Evolutionary conservation across 1,139 yeast species (phyloP).

Genomic region (Geotrichum reessii): DNA sequence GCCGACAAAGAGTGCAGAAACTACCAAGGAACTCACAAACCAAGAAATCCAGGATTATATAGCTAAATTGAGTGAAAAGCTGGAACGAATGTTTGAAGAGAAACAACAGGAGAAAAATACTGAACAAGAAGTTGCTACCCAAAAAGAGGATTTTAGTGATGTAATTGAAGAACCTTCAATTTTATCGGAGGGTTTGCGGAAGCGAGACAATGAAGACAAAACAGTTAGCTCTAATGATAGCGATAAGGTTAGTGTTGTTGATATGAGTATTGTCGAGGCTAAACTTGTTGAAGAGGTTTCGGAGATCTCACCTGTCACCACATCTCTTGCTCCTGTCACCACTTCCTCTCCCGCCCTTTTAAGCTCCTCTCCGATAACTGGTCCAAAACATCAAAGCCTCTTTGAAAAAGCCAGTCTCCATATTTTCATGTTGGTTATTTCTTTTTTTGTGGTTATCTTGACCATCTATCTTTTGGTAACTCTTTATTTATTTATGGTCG

Average conservation of each 20-base stretch:
- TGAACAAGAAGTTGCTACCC: neutral
- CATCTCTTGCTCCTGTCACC: neutral
- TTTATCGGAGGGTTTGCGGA: neutral
- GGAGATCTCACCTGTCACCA: neutral
- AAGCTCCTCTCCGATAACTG: neutral
- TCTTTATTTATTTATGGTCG: conserved; percentile 14
- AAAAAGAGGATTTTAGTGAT: neutral
- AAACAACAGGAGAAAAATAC: neutral
- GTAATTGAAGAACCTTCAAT: neutral
- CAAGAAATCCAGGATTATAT: conserved; percentile 2
- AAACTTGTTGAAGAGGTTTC: neutral
- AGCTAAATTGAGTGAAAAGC: neutral
- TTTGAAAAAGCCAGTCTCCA: neutral
- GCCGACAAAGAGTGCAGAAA: neutral
- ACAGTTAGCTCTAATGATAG: neutral
- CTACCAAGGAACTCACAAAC: neutral
- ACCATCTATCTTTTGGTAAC: conserved; percentile 2
- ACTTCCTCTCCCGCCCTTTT: neutral
- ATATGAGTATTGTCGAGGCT: neutral
- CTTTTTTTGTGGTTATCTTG: neutral
- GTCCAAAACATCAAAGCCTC: neutral
- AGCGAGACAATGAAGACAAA: neutral
- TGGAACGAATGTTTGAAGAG: neutral
- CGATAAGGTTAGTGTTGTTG: neutral
- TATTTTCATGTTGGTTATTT: neutral